Evolutionary conservation across 1,284 basidiomycete genomes (phyloP).

Genomic region (Cryptococcus jaspeensis): DNA sequence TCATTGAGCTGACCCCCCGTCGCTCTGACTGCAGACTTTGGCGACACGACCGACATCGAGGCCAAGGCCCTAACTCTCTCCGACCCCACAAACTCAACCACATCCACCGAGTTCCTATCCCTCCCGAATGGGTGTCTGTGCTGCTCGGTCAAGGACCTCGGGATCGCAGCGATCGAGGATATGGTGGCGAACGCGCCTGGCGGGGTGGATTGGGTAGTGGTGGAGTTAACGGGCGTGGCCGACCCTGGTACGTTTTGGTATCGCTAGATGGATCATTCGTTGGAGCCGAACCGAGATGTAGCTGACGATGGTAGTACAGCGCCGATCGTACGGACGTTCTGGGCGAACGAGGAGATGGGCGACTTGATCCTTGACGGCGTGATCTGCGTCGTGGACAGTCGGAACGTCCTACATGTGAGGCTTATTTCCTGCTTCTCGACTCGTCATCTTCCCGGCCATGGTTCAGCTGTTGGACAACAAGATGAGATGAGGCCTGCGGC

Average conservation of each 20-base stretch:
- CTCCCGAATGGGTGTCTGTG: slow-evolving; percentile 91
- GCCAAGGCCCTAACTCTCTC: slow-evolving; percentile 57
- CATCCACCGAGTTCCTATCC: slow-evolving; percentile 62
- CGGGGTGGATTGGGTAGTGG: slow-evolving; percentile 85
- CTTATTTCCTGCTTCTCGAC: not conserved
- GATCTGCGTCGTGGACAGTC: slow-evolving; percentile 84
- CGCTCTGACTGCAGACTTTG: slow-evolving; percentile 41
- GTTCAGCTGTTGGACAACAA: not conserved
- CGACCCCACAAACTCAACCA: slow-evolving; percentile 53
- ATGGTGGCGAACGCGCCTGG: slow-evolving; percentile 60
- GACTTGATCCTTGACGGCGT: slow-evolving; percentile 80
- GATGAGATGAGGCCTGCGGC: not conserved
- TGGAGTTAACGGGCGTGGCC: slow-evolving; percentile 90
- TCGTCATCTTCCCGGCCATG: not conserved
- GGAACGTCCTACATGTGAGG: slow-evolving; percentile 72
- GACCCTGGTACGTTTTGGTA: slow-evolving; percentile 68
- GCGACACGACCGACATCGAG: slow-evolving; percentile 54
- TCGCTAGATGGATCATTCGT: not conserved
- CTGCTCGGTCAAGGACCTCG: slow-evolving; percentile 89
- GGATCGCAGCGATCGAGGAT: slow-evolving; percentile 85
- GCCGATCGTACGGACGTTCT: slow-evolving; percentile 83
- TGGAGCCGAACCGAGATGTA: not conserved
- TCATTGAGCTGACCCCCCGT: not conserved
- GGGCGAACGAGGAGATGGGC: slow-evolving; percentile 87
- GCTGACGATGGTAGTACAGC: slow-evolving; percentile 2